These are phyloP conservation scores for Pseudocercospora cruenta DNA, from an alignment of 2,329 filamentous ascomycete genomes.

Conservation along the genomic window DNA sequence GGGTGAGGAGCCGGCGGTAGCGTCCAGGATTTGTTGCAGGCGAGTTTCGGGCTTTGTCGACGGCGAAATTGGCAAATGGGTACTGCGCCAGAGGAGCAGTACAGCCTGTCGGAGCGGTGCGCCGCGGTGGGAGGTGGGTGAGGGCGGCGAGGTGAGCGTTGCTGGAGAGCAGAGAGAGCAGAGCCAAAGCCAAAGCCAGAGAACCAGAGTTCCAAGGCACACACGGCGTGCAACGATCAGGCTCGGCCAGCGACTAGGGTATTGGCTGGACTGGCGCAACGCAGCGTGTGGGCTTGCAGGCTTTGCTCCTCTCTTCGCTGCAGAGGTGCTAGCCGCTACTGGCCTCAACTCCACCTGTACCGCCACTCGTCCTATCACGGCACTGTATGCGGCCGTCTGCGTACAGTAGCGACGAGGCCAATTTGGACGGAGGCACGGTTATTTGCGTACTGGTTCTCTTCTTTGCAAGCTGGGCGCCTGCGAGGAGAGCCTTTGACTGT, in stretches of 20 bases:
- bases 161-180: not conserved
- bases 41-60: slow-evolving; percentile 13
- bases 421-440: too few species aligned
- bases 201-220: not conserved
- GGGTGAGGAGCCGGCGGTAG: slow-evolving; percentile 7
- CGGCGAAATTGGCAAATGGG: slow-evolving; percentile 8
- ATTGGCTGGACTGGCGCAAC: not conserved
- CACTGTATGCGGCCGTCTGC: not conserved
- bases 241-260: not conserved
- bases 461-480: not conserved
- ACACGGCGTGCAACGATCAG: not conserved
- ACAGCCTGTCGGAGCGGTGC: slow-evolving; percentile 12
- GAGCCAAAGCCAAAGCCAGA: not conserved
- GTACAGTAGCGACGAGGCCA: not conserved
- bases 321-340: not conserved
- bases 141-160: not conserved
- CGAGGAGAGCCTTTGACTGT: not conserved
- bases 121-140: not conserved
- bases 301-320: not conserved
- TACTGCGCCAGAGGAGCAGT: slow-evolving; percentile 5
- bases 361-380: not conserved
- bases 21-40: not conserved
- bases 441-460: too few species aligned
- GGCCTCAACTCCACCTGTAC: not conserved
- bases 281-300: not conserved